Conservation (phyloP, 2,329 filamentous ascomycete species). For the Nannizziopsis barbatae region DNA sequence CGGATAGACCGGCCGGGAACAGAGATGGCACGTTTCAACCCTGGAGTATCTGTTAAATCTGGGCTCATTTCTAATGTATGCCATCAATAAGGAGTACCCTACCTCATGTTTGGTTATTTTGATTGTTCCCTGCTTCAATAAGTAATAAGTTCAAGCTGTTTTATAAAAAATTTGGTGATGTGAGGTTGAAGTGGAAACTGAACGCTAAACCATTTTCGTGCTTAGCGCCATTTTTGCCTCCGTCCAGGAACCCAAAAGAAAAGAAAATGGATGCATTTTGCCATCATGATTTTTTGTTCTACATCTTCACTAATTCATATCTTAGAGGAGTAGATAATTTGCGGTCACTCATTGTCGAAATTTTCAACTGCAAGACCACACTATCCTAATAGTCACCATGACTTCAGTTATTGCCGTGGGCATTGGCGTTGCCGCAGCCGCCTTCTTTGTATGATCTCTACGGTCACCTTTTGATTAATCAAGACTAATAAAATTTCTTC, state of each 20-base stretch:
- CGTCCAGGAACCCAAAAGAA: background rate
- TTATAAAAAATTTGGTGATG: background rate
- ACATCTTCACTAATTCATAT: no score
- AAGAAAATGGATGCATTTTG: background rate
- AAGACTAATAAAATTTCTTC: background rate
- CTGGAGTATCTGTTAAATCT: conserved; percentile 18
- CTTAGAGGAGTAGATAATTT: no score
- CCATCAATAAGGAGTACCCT: background rate
- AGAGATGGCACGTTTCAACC: conserved; percentile 59
- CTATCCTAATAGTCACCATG: conserved; percentile 23
- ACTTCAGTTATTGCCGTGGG: conserved; percentile 35
- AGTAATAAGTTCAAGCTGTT: background rate
- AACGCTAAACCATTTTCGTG: conserved; percentile 3
- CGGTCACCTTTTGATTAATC: background rate
- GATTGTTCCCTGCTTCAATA: background rate
- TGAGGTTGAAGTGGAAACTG: conserved; percentile 1
- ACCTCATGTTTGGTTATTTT: conserved; percentile 10
- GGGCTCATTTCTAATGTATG: background rate
- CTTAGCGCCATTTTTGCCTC: background rate
- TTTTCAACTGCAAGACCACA: background rate
- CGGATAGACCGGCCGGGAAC: conserved; percentile 56
- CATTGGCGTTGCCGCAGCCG: conserved; percentile 45
- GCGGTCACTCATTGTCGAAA: background rate
- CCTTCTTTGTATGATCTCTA: conserved; percentile 59
- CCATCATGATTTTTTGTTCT: background rate